Percentiles rank a stretch among this genome's conserved stretches.
Evolutionary conservation across 768 basidiomycete species (phyloP).

Genomic region (Auriculariales sp.): DNA sequence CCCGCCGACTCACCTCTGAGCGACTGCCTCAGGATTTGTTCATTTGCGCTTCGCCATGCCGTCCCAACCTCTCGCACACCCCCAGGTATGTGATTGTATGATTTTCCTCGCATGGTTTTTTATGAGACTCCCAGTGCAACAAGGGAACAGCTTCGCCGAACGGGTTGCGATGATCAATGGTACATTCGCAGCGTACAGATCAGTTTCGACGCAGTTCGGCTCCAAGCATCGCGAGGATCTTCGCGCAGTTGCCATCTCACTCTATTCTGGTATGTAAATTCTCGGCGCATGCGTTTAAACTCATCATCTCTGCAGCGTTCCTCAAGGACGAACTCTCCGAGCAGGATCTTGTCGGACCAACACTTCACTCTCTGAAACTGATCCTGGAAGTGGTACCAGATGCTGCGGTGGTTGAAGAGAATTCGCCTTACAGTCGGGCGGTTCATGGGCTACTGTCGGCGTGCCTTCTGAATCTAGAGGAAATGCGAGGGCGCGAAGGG

Average conservation of each 20-base stretch:
- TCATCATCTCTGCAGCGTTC: conserved; percentile 32
- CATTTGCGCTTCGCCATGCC: conserved; percentile 61
- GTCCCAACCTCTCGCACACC: conserved; percentile 38
- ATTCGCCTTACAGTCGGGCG: conserved; percentile 40
- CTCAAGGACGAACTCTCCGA: conserved; percentile 76
- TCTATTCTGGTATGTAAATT: conserved; percentile 52
- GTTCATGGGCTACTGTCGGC: conserved; percentile 75
- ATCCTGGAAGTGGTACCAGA: conserved; percentile 43
- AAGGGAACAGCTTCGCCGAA: conserved; percentile 27
- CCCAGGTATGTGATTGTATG: conserved; percentile 32
- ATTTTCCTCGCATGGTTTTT: too few relatives aligned
- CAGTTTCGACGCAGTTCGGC: conserved; percentile 43
- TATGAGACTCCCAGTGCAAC: neutral
- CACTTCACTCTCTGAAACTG: conserved; percentile 63
- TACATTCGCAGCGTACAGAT: conserved; percentile 45
- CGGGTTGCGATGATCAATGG: conserved; percentile 49
- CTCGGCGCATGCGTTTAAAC: conserved; percentile 4
- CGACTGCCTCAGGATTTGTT: conserved; percentile 62
- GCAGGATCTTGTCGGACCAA: conserved; percentile 66
- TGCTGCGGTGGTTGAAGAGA: conserved; percentile 18
- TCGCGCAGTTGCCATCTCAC: conserved; percentile 58
- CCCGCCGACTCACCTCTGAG: neutral
- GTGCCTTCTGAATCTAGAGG: conserved; percentile 76
- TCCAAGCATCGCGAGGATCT: conserved; percentile 54
- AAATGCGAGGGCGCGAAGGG: conserved; percentile 79